phyloP scores from a whole-genome alignment of 2,329 filamentous ascomycete species.

The Triangularia verruculosa region DNA sequence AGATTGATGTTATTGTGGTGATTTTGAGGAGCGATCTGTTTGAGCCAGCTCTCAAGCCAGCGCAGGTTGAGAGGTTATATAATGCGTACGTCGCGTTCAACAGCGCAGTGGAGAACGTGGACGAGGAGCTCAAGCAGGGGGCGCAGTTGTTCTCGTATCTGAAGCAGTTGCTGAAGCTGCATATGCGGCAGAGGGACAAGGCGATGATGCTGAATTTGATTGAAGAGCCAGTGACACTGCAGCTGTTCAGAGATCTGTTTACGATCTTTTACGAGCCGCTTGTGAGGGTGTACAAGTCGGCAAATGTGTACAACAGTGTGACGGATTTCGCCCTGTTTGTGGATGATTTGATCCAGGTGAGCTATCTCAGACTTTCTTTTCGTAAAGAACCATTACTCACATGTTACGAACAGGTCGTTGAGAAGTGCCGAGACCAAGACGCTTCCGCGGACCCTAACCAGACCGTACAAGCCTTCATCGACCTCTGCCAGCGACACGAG shows the following conservation, averaged over 20 bases:
- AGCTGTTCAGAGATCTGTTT: constrained; percentile 92
- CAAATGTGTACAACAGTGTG: constrained; percentile 95
- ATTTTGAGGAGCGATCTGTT: constrained; percentile 78
- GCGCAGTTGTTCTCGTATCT: constrained; percentile 91
- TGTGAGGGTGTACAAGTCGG: constrained; percentile 95
- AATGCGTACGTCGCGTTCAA: constrained; percentile 98
- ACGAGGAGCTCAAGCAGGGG: constrained; percentile 83
- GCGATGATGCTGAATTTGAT: constrained; percentile 94
- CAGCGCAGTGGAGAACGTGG: constrained; percentile 84
- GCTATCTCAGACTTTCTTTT: constrained; percentile 16
- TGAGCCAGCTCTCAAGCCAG: constrained; percentile 64
- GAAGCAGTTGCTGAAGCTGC: constrained; percentile 91
- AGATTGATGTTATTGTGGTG: constrained; percentile 80
- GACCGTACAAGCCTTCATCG: constrained; percentile 96
- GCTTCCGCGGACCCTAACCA: constrained; percentile 95
- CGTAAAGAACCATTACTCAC: not conserved
- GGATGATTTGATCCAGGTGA: constrained; percentile 83
- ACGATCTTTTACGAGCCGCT: constrained; percentile 99
- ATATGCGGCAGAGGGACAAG: constrained; percentile 90
- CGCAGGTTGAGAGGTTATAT: constrained; percentile 81
- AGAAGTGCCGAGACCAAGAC: constrained; percentile 68
- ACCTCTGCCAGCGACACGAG: constrained; percentile 90
- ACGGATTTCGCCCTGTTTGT: constrained; percentile 93
- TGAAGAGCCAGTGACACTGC: constrained; percentile 95
- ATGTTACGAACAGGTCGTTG: constrained; percentile 51